Evolutionary conservation across 2,329 filamentous ascomycete genomes (phyloP), one percentile per base, ranked within the genome.

Genomic region (Pseudocercospora fuligena): DNA sequence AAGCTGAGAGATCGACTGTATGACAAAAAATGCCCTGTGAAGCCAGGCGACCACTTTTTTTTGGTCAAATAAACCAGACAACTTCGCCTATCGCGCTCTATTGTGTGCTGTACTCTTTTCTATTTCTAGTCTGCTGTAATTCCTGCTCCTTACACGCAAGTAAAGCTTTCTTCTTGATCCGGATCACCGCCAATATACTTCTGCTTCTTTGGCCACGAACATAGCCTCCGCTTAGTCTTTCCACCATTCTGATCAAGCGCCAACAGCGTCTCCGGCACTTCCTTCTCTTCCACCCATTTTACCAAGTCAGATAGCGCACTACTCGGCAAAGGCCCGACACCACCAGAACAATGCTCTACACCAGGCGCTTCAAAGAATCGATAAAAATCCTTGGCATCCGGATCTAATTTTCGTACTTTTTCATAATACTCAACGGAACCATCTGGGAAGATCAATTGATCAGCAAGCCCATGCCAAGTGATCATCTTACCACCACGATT

Each of bases 401-500:
- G 65, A 57, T 78, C 76, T 2, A 71, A 36, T 1, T 67, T 71
- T 19, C 72, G 59, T 0, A 81, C 79, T 6, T 72, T 66, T 6
- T 77, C 61, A 65, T 81, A 82, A 69, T 82, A 82, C 25, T 78
- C 61, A 2, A 68, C 66, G 0, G 77, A 80, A 2, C 80, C 78
- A 8, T 76, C 74, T 1, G 77, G 72, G 23, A 73, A 71, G 64
- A 83, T 82, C 12, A 81, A 66, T 21, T 77, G 66, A 66, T 82
- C 80, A 2, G 74, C 75, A 6, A 80, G 66, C 0, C 81, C 82
- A 60, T 83, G 81, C 77, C 78, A 83, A 1, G 76, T 78, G 16
- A 84, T 75, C 71, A 84, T 76, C 66, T 83, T 84, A 1, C 77
- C 80, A 0, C 80, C 80, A 1, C 69, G 64, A 0, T 70, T 59